These are phyloP conservation scores for Trichomonascus vanleenenianus DNA, from an alignment of 805 yeast genomes.

Conservation along the genomic window DNA sequence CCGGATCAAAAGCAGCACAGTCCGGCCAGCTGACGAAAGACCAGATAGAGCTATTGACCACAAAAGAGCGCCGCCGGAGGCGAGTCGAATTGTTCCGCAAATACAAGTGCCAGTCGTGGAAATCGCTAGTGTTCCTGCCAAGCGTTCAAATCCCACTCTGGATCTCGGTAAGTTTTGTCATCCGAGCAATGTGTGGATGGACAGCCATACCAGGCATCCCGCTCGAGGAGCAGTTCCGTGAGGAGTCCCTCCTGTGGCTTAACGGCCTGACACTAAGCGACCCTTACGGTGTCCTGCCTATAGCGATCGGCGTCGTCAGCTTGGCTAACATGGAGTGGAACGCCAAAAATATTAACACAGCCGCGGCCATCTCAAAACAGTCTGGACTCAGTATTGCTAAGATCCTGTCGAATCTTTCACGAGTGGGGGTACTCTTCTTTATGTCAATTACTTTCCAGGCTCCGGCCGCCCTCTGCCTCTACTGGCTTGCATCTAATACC, in stretches of 20 bases:
- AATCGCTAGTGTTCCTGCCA: conserved; percentile 60
- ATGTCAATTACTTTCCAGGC: conserved; percentile 84
- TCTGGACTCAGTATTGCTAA: conserved; percentile 21
- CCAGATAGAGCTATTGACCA: conserved; percentile 64
- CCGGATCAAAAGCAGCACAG: conserved; percentile 30
- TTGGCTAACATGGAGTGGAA: conserved; percentile 81
- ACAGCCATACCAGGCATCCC: conserved; percentile 25
- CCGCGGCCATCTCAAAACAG: conserved; percentile 6
- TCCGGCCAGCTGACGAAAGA: conserved; percentile 51
- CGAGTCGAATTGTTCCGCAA: conserved; percentile 64
- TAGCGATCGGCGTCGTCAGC: conserved; percentile 61
- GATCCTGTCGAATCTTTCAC: conserved; percentile 53
- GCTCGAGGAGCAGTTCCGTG: conserved; percentile 27
- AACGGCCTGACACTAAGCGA: conserved; percentile 53
- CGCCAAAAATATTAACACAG: conserved; percentile 41
- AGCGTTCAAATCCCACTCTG: conserved; percentile 80
- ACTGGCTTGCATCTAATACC: conserved; percentile 82
- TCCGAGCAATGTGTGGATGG: conserved; percentile 66
- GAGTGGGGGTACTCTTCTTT: conserved; percentile 69
- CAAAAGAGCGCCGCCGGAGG: conserved; percentile 70
- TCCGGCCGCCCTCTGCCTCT: conserved; percentile 72
- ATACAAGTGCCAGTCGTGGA: conserved; percentile 71
- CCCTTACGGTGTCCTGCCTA: conserved; percentile 58
- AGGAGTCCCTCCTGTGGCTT: conserved; percentile 56
- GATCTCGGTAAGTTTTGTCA: conserved; percentile 68